Conservation (phyloP, 345 rosid genomes). For the Conringia planisiliqua region DNA sequence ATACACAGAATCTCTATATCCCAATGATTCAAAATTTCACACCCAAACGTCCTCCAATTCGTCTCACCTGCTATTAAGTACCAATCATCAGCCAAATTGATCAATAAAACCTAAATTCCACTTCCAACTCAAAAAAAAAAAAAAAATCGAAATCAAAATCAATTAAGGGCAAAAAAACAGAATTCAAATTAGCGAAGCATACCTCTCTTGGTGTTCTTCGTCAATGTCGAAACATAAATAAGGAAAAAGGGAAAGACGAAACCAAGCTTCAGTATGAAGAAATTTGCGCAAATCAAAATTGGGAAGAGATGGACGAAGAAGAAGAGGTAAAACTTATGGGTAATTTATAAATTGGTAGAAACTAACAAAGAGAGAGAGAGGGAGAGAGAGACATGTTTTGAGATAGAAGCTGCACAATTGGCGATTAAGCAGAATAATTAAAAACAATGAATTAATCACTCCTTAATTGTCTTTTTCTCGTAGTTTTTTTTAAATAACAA, state of each 20-base stretch:
- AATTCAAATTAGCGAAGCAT: constrained; percentile 24
- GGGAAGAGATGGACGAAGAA: constrained; percentile 11
- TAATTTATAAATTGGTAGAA: constrained; percentile 4
- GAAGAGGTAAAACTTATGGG: background rate
- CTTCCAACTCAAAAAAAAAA: background rate
- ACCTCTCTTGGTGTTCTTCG: constrained; percentile 34
- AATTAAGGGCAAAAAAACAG: background rate
- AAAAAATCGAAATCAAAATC: background rate
- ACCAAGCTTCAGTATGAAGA: background rate
- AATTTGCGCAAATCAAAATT: background rate
- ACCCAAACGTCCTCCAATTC: constrained; percentile 23
- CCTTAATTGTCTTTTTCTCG: constrained; percentile 28
- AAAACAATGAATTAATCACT: background rate
- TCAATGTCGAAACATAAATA: background rate
- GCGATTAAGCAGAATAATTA: background rate
- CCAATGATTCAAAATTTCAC: background rate
- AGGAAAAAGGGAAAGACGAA: background rate
- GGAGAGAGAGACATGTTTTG: constrained; percentile 12
- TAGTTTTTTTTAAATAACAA: background rate
- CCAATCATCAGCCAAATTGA: constrained; percentile 16
- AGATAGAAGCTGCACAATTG: constrained; percentile 13
- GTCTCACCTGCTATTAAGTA: constrained; percentile 31
- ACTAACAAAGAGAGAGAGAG: background rate
- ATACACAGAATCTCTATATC: too few relatives aligned
- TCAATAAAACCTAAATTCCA: background rate